Conservation (phyloP, 73 alveolate genomes). For the Tetrahymena elliotti region DNA sequence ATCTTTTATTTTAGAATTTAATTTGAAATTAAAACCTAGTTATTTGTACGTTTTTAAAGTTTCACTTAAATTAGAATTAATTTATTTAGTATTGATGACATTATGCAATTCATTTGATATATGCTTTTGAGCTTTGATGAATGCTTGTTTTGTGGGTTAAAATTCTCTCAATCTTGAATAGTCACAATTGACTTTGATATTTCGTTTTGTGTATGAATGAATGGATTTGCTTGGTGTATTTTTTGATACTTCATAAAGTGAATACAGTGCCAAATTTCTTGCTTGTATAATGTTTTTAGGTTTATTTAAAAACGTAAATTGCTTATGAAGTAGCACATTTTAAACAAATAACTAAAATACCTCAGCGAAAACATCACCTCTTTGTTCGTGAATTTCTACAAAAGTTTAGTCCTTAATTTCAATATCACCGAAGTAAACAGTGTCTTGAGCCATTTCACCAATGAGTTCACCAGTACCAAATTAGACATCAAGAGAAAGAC, state of each 20-base stretch:
- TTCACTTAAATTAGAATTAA: too few species aligned
- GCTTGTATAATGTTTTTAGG: not conserved
- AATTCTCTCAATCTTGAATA: too few species aligned
- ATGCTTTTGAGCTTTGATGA: too few species aligned
- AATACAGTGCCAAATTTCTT: too few species aligned
- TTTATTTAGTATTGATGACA: too few species aligned
- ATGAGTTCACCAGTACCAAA: constrained; percentile 60
- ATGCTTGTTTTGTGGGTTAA: too few species aligned
- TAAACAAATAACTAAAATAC: not conserved
- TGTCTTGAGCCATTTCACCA: constrained; percentile 53
- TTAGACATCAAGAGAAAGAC: constrained; percentile 30
- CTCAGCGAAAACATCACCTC: constrained; percentile 55
- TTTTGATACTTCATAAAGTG: not conserved
- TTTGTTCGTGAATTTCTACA: constrained; percentile 67
- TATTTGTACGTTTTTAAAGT: too few species aligned
- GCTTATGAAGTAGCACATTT: not conserved
- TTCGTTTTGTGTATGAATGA: too few species aligned
- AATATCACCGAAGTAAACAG: constrained; percentile 51
- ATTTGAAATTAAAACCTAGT: too few species aligned
- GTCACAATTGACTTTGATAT: too few species aligned
- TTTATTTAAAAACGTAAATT: not conserved
- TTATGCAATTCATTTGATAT: too few species aligned
- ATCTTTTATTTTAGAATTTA: too few species aligned
- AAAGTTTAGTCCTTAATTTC: constrained; percentile 47
- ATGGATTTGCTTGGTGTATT: not conserved